Conservation (phyloP, 106 monocot genomes). For the Posidonia australis region DNA sequence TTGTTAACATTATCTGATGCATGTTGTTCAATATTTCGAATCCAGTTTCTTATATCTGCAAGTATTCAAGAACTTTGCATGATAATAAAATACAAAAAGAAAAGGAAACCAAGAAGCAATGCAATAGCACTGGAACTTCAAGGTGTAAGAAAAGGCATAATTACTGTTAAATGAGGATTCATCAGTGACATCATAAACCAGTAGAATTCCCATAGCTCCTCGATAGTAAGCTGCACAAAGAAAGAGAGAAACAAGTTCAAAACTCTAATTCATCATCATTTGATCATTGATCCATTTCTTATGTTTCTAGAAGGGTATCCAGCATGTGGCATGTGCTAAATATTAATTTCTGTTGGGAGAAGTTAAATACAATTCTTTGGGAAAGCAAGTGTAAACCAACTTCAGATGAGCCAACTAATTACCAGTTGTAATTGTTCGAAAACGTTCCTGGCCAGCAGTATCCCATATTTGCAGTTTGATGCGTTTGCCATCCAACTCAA, state of each 20-base stretch:
- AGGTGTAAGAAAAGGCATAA: not conserved
- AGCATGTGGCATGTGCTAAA: not conserved
- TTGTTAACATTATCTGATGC: constrained; percentile 99
- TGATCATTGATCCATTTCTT: not conserved
- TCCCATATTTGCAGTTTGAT: constrained; percentile 69
- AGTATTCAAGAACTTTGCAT: not conserved
- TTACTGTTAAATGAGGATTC: constrained; percentile 30
- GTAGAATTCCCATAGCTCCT: constrained; percentile 51
- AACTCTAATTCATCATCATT: not conserved
- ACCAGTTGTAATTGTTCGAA: constrained; percentile 57
- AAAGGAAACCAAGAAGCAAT: not conserved
- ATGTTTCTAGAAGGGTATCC: too few species aligned
- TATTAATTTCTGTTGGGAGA: not conserved
- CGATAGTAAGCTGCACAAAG: constrained; percentile 22
- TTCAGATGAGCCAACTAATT: not conserved
- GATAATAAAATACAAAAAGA: too few species aligned
- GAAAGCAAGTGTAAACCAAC: not conserved
- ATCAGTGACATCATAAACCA: constrained; percentile 68
- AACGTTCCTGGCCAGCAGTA: constrained; percentile 53
- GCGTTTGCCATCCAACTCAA: constrained; percentile 56
- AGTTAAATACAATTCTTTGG: not conserved
- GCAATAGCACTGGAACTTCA: not conserved
- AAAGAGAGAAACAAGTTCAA: not conserved
- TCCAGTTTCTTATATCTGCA: constrained; percentile 30
- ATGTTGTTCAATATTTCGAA: constrained; percentile 38